These are phyloP conservation scores for Coemansia sp. DNA, from an alignment of 192 early-diverging fungal genomes.

Conservation along the genomic window DNA sequence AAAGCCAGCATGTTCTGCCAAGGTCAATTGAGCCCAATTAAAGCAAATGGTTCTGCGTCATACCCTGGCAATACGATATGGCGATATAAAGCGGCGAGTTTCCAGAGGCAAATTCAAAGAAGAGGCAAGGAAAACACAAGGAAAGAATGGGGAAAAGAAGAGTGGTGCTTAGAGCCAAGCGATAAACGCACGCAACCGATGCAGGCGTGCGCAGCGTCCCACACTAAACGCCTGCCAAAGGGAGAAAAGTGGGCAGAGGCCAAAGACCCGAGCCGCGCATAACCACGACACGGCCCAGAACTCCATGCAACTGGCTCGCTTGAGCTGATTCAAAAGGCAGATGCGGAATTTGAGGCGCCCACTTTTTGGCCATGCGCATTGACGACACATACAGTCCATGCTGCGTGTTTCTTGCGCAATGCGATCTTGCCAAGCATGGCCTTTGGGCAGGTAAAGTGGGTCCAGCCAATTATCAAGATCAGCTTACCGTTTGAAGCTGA, in stretches of 20 bases:
- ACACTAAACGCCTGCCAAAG: not conserved
- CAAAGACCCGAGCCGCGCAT: conserved; percentile 1
- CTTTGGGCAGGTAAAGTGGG: not conserved
- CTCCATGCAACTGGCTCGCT: not conserved
- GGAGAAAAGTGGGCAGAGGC: not conserved
- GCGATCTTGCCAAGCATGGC: not conserved
- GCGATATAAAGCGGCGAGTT: not conserved
- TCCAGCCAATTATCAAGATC: too few species aligned
- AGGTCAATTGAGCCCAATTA: too few species aligned
- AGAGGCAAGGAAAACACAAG: too few species aligned
- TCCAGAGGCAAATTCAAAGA: not conserved
- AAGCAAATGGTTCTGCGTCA: too few species aligned
- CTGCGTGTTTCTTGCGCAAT: not conserved
- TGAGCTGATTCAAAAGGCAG: conserved; percentile 1
- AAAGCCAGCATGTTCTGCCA: too few species aligned
- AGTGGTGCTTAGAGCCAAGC: too few species aligned
- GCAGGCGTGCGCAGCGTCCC: not conserved
- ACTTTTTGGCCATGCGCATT: not conserved
- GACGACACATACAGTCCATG: not conserved
- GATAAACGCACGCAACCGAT: not conserved
- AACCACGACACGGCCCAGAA: not conserved
- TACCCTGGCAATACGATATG: too few species aligned
- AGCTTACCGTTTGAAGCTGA: too few species aligned
- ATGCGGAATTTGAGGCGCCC: conserved; percentile 4
- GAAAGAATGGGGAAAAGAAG: too few species aligned